These are phyloP conservation scores for Claviceps spartinae DNA, from an alignment of 2,329 filamentous ascomycete species.

Conservation along the genomic window DNA sequence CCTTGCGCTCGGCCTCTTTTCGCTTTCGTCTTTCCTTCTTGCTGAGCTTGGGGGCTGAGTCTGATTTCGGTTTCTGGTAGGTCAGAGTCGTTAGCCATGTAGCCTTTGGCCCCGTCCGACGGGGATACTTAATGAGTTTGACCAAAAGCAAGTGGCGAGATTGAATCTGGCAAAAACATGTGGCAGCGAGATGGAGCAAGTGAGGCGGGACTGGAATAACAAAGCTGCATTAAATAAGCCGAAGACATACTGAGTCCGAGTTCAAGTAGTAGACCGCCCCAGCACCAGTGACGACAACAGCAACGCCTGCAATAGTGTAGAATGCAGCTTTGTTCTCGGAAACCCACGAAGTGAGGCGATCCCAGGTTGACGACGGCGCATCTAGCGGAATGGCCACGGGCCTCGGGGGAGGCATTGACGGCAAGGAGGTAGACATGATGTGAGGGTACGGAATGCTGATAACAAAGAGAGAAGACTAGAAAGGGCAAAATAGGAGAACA, in stretches of 20 bases:
- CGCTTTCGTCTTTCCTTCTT: slow-evolving; percentile 85
- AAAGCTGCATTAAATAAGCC: background rate
- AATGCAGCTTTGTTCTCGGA: slow-evolving; percentile 91
- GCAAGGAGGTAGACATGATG: slow-evolving; percentile 32
- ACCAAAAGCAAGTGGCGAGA: background rate
- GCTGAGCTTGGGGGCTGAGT: slow-evolving; percentile 54
- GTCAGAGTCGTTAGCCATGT: background rate
- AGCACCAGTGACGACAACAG: slow-evolving; percentile 79
- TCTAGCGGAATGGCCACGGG: slow-evolving; percentile 35
- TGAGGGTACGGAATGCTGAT: slow-evolving; percentile 10
- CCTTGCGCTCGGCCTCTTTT: slow-evolving; percentile 60
- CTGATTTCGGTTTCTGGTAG: slow-evolving; percentile 29
- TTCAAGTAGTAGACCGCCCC: slow-evolving; percentile 87
- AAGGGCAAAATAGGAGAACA: slow-evolving; percentile 13
- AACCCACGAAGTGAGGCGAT: slow-evolving; percentile 80
- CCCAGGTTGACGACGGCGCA: slow-evolving; percentile 63
- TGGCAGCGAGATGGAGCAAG: background rate
- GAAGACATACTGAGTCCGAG: slow-evolving; percentile 36
- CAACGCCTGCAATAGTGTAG: slow-evolving; percentile 91
- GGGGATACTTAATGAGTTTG: background rate
- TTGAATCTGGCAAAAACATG: background rate
- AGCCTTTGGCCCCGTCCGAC: background rate
- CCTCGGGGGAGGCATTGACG: slow-evolving; percentile 33
- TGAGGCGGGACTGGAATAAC: background rate
- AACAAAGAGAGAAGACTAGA: slow-evolving; percentile 10